Conservation (phyloP, 1,284 basidiomycete species). For the Marasmius sp. region DNA sequence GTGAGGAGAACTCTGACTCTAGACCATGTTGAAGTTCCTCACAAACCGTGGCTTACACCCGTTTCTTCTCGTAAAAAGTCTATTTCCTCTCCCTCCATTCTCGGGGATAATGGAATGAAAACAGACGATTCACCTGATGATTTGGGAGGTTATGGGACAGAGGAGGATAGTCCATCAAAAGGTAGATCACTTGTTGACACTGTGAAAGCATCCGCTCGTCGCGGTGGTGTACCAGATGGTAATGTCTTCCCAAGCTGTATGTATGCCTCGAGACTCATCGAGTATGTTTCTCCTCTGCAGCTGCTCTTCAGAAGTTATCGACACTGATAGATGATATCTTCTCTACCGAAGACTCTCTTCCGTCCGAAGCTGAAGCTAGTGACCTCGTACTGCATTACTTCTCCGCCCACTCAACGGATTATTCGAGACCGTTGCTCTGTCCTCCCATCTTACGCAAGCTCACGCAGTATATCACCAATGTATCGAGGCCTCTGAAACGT, state of each 20-base stretch:
- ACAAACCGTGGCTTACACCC: slow-evolving; percentile 49
- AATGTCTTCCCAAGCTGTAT: slow-evolving; percentile 47
- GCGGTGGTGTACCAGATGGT: slow-evolving; percentile 75
- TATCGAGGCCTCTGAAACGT: slow-evolving; percentile 64
- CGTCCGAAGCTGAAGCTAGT: slow-evolving; percentile 56
- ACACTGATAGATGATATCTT: slow-evolving; percentile 82
- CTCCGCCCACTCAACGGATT: slow-evolving; percentile 56
- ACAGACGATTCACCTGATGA: slow-evolving; percentile 45
- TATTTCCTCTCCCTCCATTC: slow-evolving; percentile 28
- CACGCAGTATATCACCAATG: slow-evolving; percentile 62
- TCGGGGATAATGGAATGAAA: slow-evolving; percentile 25
- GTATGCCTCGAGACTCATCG: slow-evolving; percentile 9
- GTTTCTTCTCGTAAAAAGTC: slow-evolving; percentile 33
- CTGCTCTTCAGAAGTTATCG: slow-evolving; percentile 9
- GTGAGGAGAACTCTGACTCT: slow-evolving; percentile 40
- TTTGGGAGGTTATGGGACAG: slow-evolving; percentile 54
- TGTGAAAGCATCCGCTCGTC: slow-evolving; percentile 48
- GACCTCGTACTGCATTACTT: slow-evolving; percentile 70
- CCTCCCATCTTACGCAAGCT: slow-evolving; percentile 65
- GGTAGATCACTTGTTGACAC: slow-evolving; percentile 26
- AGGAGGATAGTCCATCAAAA: slow-evolving; percentile 40
- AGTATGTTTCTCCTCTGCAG: not conserved
- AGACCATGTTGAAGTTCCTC: slow-evolving; percentile 64
- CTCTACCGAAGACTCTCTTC: slow-evolving; percentile 82
- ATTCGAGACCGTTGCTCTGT: slow-evolving; percentile 59